These are phyloP conservation scores for Psilocybe cubensis DNA, from an alignment of 768 basidiomycete species.

Conservation along the genomic window DNA sequence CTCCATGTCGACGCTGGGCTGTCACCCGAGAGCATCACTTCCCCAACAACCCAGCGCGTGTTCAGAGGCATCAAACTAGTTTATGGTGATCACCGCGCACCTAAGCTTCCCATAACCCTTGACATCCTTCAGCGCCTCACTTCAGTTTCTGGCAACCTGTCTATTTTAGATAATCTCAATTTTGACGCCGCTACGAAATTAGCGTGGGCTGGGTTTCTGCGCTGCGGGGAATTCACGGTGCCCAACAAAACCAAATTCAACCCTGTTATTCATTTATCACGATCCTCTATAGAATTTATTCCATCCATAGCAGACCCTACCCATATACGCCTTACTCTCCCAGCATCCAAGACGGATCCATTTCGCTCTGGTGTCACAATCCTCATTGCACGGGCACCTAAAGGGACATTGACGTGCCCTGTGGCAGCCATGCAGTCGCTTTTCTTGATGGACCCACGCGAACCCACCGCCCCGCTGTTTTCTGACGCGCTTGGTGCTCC, in stretches of 20 bases:
- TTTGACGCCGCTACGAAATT: conserved; percentile 22
- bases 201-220: conserved; percentile 25
- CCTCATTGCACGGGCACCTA: conserved; percentile 6
- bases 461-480: conserved; percentile 13
- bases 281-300: conserved; percentile 26
- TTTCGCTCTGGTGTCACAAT: no score
- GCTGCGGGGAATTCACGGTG: no score
- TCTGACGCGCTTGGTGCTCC: neutral
- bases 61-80: conserved; percentile 36
- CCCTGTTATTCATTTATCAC: conserved; percentile 18
- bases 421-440: conserved; percentile 2
- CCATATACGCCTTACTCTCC: conserved; percentile 27
- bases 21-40: conserved; percentile 17
- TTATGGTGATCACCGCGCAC: conserved; percentile 30
- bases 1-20: conserved; percentile 34
- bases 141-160: neutral
- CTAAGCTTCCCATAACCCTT: no score
- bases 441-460: neutral
- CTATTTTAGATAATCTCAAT: neutral
- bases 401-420: neutral
- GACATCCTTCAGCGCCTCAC: conserved; percentile 20
- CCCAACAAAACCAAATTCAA: no score
- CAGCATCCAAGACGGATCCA: conserved; percentile 41
- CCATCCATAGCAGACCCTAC: conserved; percentile 25
- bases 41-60: conserved; percentile 29